A percentile compares a stretch with the other conserved stretches of the same genome.
These are phyloP conservation scores for Oropetium thomaeum DNA, from an alignment of 176 grass and related monocot genomes.

Conservation along the genomic window DNA sequence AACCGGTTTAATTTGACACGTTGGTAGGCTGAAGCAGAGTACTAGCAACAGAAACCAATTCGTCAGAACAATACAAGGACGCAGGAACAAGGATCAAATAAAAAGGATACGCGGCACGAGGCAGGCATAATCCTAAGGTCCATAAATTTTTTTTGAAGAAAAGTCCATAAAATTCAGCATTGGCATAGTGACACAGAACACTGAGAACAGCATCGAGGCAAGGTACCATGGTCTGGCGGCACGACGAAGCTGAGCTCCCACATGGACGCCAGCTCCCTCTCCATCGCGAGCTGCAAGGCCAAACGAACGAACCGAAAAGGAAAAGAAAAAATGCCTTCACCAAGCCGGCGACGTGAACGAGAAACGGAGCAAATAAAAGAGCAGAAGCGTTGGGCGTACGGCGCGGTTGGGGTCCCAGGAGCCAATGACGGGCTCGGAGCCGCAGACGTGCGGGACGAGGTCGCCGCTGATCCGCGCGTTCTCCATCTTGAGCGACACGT, in stretches of 20 bases:
- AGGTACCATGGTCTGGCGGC: constrained; percentile 76
- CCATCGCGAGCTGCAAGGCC: constrained; percentile 67
- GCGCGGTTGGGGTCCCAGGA: constrained; percentile 82
- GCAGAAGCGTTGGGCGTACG: constrained; percentile 35
- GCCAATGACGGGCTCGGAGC: constrained; percentile 90
- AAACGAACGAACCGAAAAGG: background rate
- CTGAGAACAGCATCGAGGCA: background rate
- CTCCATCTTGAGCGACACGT: constrained; percentile 96
- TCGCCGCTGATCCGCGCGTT: constrained; percentile 78
- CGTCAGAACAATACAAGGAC: background rate
- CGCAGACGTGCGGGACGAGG: constrained; percentile 89
- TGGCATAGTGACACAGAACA: background rate
- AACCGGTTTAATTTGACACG: background rate
- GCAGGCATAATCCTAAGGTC: background rate
- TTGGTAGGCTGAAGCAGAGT: background rate
- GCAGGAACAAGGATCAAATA: background rate
- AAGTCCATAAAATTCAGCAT: background rate
- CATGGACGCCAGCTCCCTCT: constrained; percentile 91
- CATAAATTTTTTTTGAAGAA: too few species aligned
- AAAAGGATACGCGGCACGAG: background rate
- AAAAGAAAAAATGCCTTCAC: background rate
- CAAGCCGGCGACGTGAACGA: background rate
- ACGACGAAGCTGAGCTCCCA: constrained; percentile 99
- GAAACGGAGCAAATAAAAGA: background rate
- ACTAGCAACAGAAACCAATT: background rate